Conservation (phyloP, 306 rosid species). For the Dalbergia cultrata region DNA sequence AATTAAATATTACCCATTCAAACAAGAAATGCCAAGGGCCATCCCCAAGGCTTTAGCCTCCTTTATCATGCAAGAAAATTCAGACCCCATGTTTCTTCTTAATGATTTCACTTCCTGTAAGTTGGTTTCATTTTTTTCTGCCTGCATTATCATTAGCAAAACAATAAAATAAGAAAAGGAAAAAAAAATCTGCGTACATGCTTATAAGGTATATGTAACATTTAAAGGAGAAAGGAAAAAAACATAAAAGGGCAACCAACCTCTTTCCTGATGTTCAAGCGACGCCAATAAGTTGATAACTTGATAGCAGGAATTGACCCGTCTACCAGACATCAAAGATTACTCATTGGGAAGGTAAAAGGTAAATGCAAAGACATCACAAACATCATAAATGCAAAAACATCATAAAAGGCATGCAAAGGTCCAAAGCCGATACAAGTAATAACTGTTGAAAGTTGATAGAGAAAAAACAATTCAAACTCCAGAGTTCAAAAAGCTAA, state of each 20-base stretch:
- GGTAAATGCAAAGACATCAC: conserved; percentile 6
- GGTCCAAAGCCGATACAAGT: not conserved
- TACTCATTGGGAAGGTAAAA: conserved; percentile 26
- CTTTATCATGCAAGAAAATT: conserved; percentile 81
- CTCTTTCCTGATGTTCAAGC: conserved; percentile 68
- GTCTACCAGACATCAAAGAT: conserved; percentile 57
- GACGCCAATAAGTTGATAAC: conserved; percentile 76
- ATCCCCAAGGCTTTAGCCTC: conserved; percentile 77
- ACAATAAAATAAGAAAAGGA: conserved; percentile 30
- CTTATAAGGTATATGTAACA: conserved; percentile 6
- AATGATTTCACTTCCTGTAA: conserved; percentile 58
- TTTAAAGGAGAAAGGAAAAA: not conserved
- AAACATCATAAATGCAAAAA: conserved; percentile 27
- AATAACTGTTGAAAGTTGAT: conserved; percentile 3
- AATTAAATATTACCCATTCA: conserved; percentile 69
- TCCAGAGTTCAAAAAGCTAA: not conserved
- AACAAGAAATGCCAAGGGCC: conserved; percentile 81
- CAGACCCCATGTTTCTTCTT: conserved; percentile 77
- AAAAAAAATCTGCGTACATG: not conserved
- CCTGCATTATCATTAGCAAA: conserved; percentile 55
- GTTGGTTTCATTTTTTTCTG: conserved; percentile 51
- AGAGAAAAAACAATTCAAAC: not conserved
- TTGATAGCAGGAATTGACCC: conserved; percentile 92
- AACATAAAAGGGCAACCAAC: conserved; percentile 52
- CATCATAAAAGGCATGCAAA: not conserved